Evolutionary conservation across 1,139 yeast genomes (phyloP), one percentile per base, ranked within the genome.

Genomic region (Sugiyamaella japonica): DNA sequence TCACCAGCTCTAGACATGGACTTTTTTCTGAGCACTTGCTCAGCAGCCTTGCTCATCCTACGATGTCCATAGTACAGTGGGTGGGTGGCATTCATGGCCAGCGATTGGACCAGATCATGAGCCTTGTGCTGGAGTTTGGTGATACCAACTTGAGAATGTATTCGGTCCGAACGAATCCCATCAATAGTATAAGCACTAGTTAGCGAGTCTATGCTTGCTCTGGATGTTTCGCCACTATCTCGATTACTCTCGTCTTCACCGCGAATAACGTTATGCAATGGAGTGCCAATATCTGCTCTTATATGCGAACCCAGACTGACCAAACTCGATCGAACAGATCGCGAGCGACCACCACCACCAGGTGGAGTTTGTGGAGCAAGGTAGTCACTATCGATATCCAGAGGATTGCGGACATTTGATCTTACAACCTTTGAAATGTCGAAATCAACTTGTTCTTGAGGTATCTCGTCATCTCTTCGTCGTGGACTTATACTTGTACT

Each of bases 361-460:
- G 28, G 15, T 23, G 37, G 20, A 9, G 16, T 10, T 28, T 25
- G 37, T 43, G 44, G 44, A n/a, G 29, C 25, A 12, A 13, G 44
- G 3, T 29, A 31, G 2, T 34, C 40, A 31, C 32, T 23, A 12
- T 48, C 51, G 7, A 38, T 4, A 9, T 48, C 46, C 23, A 20
- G n/a, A 12, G 51, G 51, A 17, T 38, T 40, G 13, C 51, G 45
- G 9, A 25, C n/a, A 15, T 34, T 47, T 15, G 45, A 39, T 17
- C 51, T 7, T 17, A 48, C 32, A 2, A 20, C 46, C 16, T 42
- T 36, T 28, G 32, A 17, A 28, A 20, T 41, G 31, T 38, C 51
- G 32, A 48, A 48, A 48, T 48, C 43, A 7, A 48, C 29, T 8
- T 39, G 45, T 13, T 48, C 51, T 12, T 13, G 38, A 34, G 51